These are phyloP conservation scores for Boletus huronensis DNA, from an alignment of 768 basidiomycete genomes.

Conservation along the genomic window DNA sequence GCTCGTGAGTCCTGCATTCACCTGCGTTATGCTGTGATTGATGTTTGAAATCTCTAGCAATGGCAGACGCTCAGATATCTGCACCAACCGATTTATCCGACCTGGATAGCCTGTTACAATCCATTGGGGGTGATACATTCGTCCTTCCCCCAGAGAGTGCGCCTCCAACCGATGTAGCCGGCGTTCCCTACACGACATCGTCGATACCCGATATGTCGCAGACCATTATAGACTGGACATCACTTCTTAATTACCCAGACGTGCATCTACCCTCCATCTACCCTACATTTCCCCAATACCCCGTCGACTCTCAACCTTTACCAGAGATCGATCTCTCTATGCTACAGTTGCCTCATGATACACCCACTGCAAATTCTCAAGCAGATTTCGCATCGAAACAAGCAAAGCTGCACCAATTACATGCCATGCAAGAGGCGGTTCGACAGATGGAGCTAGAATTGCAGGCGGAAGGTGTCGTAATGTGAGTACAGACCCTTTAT, in stretches of 20 bases:
- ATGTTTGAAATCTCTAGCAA: neutral
- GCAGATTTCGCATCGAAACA: conserved; percentile 6
- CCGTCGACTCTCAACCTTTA: conserved; percentile 3
- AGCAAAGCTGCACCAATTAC: conserved; percentile 19
- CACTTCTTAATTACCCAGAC: conserved; percentile 8
- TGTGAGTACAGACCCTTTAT: neutral
- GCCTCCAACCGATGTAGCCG: neutral
- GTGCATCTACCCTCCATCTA: neutral
- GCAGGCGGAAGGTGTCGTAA: conserved; percentile 16
- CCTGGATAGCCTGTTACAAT: conserved; percentile 9
- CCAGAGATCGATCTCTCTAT: conserved; percentile 26
- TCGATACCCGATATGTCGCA: conserved; percentile 1
- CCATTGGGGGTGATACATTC: neutral
- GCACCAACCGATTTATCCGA: neutral
- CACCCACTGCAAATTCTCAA: neutral
- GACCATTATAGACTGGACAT: conserved; percentile 12
- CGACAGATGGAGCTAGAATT: conserved; percentile 35
- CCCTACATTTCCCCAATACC: conserved; percentile 3
- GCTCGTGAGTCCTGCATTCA: conserved; percentile 3
- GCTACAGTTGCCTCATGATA: conserved; percentile 19
- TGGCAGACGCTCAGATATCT: neutral
- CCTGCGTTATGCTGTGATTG: neutral
- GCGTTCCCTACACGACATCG: neutral
- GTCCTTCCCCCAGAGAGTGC: neutral
- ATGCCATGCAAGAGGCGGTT: conserved; percentile 34